A percentile compares a stretch with the other conserved stretches of the same genome.
Evolutionary conservation across 176 grass and related monocot species (phyloP).

Genomic region (Raddia distichophylla): DNA sequence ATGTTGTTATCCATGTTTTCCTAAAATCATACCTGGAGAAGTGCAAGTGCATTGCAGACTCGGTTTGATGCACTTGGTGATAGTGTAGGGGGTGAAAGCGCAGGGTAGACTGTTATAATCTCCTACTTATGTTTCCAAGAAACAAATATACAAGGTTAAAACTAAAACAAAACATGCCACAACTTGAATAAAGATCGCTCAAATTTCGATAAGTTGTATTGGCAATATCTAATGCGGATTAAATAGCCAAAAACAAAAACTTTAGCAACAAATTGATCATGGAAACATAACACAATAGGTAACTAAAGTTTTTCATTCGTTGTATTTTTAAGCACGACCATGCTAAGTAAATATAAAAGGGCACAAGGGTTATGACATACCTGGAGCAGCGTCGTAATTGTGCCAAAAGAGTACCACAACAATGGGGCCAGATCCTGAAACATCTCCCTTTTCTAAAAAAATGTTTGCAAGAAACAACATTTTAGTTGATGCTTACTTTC

Average conservation of each 20-base stretch:
- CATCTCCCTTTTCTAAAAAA: constrained; percentile 58
- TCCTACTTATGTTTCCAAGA: constrained; percentile 62
- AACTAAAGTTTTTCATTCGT: constrained; percentile 14
- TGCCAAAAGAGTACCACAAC: constrained; percentile 81
- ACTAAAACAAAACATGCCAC: neutral
- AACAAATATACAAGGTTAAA: constrained; percentile 28
- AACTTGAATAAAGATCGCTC: neutral
- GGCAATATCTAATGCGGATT: neutral
- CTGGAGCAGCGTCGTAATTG: constrained; percentile 58
- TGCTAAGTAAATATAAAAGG: constrained; percentile 5
- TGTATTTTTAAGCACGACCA: neutral
- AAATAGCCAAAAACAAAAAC: neutral
- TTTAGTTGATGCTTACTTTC: neutral
- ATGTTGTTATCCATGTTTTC: neutral
- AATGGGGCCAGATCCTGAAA: constrained; percentile 70
- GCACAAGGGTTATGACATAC: constrained; percentile 41
- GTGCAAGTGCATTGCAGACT: constrained; percentile 82
- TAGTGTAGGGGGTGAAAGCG: constrained; percentile 67
- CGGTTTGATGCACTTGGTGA: constrained; percentile 60
- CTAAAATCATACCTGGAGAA: constrained; percentile 70
- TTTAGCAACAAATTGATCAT: constrained; percentile 3
- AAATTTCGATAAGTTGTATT: constrained; percentile 5
- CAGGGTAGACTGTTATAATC: constrained; percentile 71
- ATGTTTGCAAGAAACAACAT: constrained; percentile 25
- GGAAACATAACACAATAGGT: neutral